These are phyloP conservation scores for Pleurotus citrinopileatus DNA, from an alignment of 768 basidiomycete genomes.

Conservation along the genomic window DNA sequence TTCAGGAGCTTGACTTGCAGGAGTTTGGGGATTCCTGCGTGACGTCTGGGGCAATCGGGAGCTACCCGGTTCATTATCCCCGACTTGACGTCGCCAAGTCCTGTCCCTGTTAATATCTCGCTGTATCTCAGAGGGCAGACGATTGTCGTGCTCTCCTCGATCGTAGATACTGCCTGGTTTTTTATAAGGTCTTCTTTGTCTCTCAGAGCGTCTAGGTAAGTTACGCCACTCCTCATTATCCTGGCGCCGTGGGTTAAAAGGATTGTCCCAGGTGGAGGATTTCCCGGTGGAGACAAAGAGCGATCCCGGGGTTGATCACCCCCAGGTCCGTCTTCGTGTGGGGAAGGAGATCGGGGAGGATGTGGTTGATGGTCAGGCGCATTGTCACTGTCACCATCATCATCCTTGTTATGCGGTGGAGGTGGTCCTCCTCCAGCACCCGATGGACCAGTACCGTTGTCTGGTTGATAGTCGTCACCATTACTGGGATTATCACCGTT, in stretches of 20 bases:
- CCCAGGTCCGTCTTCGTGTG: background rate
- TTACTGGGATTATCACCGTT: background rate
- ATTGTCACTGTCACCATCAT: background rate
- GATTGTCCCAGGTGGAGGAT: background rate
- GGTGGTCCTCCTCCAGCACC: background rate
- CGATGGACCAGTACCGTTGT: background rate
- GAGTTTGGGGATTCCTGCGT: background rate
- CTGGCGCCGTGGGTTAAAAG: background rate
- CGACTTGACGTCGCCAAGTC: background rate
- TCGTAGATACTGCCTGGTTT: background rate
- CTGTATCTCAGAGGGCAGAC: background rate
- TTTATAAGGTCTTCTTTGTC: background rate
- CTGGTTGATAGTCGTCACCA: slow-evolving; percentile 1
- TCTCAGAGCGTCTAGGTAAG: too few species aligned
- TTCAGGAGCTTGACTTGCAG: too few species aligned
- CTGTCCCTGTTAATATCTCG: background rate
- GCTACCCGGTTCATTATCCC: background rate
- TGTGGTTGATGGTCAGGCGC: background rate
- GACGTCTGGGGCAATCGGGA: background rate
- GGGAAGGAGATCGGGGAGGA: background rate
- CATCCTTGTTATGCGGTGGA: too few species aligned
- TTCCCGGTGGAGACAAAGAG: background rate
- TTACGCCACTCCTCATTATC: too few species aligned
- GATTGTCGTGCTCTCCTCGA: background rate
- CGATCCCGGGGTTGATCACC: background rate